These are phyloP conservation scores for Cucurbita moschata DNA, from an alignment of 306 rosid genomes.

Conservation along the genomic window DNA sequence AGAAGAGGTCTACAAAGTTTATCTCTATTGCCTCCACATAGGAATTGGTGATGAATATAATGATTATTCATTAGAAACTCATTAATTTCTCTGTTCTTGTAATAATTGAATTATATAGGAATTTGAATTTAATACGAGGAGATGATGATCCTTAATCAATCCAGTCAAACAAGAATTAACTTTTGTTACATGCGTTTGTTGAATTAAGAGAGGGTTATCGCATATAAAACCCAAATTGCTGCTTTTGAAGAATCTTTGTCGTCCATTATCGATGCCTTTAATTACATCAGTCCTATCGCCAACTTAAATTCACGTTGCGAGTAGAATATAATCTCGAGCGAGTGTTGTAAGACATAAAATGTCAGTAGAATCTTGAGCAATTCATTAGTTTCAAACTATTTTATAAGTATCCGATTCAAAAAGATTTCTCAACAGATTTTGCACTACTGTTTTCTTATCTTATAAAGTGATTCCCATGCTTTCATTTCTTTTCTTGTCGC, in stretches of 20 bases:
- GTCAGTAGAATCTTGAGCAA: not conserved
- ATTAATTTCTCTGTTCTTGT: too few relatives aligned
- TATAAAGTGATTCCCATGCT: not conserved
- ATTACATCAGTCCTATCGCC: not conserved
- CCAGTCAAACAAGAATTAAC: not conserved
- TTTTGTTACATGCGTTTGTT: not conserved
- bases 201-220: not conserved
- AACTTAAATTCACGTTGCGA: not conserved
- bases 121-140: not conserved
- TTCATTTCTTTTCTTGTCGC: not conserved
- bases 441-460: not conserved
- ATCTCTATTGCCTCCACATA: too few relatives aligned
- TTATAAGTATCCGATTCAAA: conserved; percentile 1
- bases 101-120: not conserved
- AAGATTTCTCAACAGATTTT: not conserved
- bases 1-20: not conserved
- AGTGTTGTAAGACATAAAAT: not conserved
- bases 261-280: not conserved
- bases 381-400: not conserved
- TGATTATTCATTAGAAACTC: not conserved
- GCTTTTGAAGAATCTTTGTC: not conserved
- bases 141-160: not conserved
- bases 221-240: not conserved
- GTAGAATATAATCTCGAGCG: not conserved
- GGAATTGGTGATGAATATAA: too few relatives aligned